Base-by-base conservation (phyloP, 352 stramenopile species). In the Chrysophaeum taylorii region DNA sequence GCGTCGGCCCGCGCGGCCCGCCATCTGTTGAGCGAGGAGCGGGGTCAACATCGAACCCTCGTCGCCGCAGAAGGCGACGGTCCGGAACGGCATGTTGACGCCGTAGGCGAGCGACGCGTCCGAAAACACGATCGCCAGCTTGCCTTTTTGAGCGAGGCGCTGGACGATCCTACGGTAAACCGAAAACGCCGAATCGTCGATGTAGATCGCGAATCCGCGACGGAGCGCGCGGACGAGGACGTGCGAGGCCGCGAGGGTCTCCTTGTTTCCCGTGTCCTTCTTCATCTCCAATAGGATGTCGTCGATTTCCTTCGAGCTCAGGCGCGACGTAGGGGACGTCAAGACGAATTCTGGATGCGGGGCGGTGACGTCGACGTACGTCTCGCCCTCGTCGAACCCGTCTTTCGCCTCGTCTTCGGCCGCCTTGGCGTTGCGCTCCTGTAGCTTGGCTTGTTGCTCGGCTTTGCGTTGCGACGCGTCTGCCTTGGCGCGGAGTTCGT, bases 21-120 rank as follows among this genome's bases (percentile, higher is more conserved):
- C 92, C 94, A 98, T 99, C 81, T 99, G 94, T 80, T 98, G 93
- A 21, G 96, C 93, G 87, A 98, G 96, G 14, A 98, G 81, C 64
- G 93, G 95, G 0, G 92, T 98, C 70, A 98, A 78, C 41, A 85
- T 81, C 36, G 93, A 83, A 39, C 92, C 87, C 75, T 96, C 97
- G 78, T 98, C 94, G 83, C 96, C 94, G 76, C 92, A 98, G 80
- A 98, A 98, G 66, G 95, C 88, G 76, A 92, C 97, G 31, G 92
- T 97, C 73, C 94, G 90, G 91, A 98, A 98, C 36, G 94, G 94
- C 94, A 98, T 98, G 85, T 98, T 98, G 0, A 98, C 93, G 82
- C 94, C 94, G 77, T 98, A 98, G 7, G 94, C 94, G 45, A 98
- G 84, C 31, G 93, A 96, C 71, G 96, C 90, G 76, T 98, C 94